Conservation (phyloP, 148 eudicot species). For the Rhododendron griersonianum region DNA sequence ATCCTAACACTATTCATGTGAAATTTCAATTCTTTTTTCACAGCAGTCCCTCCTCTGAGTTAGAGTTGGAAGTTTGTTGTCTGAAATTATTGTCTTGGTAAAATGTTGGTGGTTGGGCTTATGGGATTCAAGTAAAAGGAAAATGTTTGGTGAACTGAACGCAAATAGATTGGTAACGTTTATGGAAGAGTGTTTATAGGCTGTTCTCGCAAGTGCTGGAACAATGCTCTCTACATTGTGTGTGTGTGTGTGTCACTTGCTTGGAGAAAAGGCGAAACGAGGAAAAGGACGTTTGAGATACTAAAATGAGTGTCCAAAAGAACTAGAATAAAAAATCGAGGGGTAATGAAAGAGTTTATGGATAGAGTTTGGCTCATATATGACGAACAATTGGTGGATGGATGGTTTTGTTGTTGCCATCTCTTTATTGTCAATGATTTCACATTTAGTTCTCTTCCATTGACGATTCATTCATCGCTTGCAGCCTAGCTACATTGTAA, state of each 20-base stretch:
- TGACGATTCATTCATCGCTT: too few relatives aligned
- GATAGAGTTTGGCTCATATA: too few relatives aligned
- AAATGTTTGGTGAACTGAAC: neutral
- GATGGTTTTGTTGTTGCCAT: too few relatives aligned
- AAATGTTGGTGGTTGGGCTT: neutral
- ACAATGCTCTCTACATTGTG: neutral
- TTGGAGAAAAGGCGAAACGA: neutral
- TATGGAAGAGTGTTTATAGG: neutral
- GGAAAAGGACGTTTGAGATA: conserved; percentile 10
- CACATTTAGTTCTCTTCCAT: too few relatives aligned
- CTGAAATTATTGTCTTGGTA: neutral
- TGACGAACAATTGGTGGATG: too few relatives aligned
- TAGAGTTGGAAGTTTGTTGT: conserved; percentile 1
- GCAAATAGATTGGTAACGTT: neutral
- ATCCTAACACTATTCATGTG: too few relatives aligned
- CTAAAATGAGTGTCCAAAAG: neutral
- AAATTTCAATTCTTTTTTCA: neutral
- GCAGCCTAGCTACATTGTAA: neutral
- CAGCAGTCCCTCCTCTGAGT: neutral
- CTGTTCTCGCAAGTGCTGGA: neutral
- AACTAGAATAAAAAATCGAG: neutral
- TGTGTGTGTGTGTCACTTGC: neutral
- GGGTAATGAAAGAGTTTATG: too few relatives aligned
- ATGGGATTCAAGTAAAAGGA: neutral
- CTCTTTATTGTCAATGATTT: too few relatives aligned